Evolutionary conservation across 495 filamentous ascomycete species (phyloP).

Genomic region (Cladorrhinum samala): DNA sequence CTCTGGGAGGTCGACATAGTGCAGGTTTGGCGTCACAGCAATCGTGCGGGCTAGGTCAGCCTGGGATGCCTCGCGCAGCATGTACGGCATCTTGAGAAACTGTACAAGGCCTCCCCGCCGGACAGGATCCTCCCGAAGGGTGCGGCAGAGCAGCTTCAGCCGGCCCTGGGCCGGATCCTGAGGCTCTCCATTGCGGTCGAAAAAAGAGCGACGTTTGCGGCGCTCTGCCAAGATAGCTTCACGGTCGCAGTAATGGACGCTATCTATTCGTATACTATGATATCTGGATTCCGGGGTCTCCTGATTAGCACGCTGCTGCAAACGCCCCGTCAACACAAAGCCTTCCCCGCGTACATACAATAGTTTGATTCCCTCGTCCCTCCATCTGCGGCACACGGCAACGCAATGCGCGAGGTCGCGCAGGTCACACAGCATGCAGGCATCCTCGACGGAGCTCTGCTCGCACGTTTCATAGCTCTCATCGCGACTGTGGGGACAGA

Average conservation of each 20-base stretch:
- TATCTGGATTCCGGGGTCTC: constrained; percentile 51
- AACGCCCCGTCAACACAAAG: too few relatives aligned
- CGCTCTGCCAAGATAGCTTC: constrained; percentile 72
- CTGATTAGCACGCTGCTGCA: too few relatives aligned
- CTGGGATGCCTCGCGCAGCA: constrained; percentile 85
- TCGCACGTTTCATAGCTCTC: constrained; percentile 75
- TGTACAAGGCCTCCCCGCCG: constrained; percentile 59
- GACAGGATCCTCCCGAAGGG: constrained; percentile 65
- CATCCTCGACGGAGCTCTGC: constrained; percentile 71
- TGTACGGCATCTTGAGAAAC: constrained; percentile 88
- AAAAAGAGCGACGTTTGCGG: constrained; percentile 67
- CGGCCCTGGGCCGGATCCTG: constrained; percentile 73
- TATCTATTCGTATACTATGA: constrained; percentile 82
- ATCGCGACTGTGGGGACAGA: constrained; percentile 80
- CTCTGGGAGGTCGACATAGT: constrained; percentile 86
- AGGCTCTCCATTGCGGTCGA: constrained; percentile 67
- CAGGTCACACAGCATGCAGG: constrained; percentile 93
- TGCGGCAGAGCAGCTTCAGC: constrained; percentile 69
- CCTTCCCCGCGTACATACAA: too few relatives aligned
- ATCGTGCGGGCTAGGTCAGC: constrained; percentile 78
- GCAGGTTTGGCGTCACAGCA: constrained; percentile 75
- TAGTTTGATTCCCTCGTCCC: constrained; percentile 43
- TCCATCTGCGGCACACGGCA: constrained; percentile 69
- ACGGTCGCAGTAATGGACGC: constrained; percentile 88
- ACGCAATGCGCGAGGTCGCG: constrained; percentile 80